These are phyloP conservation scores for Rosa lucieae DNA, from an alignment of 306 rosid species.

Conservation along the genomic window DNA sequence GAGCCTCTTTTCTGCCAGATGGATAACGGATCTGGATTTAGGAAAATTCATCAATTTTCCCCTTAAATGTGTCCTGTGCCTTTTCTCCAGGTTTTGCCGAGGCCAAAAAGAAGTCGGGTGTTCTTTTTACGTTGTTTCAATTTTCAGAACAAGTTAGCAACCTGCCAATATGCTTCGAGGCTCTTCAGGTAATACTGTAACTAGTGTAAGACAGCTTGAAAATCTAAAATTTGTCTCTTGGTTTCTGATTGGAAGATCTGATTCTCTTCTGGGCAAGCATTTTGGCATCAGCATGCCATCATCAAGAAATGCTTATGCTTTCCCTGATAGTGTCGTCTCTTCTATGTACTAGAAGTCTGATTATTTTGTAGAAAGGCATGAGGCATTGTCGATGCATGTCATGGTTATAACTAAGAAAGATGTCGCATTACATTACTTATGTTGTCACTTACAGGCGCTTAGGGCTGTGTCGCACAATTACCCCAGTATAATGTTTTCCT, in stretches of 20 bases:
- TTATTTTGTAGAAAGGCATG: neutral
- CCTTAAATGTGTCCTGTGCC: constrained; percentile 25
- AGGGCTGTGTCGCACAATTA: constrained; percentile 83
- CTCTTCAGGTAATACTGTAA: constrained; percentile 76
- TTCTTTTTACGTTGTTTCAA: constrained; percentile 56
- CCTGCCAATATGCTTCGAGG: constrained; percentile 75
- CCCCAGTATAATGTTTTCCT: constrained; percentile 62
- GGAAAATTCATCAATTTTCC: neutral
- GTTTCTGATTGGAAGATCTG: neutral
- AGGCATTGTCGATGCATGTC: neutral
- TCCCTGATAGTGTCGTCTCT: neutral
- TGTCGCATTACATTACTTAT: neutral
- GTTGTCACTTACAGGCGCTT: constrained; percentile 59
- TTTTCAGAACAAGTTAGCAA: constrained; percentile 57
- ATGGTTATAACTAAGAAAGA: neutral
- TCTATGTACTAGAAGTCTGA: neutral
- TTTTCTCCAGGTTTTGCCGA: constrained; percentile 40
- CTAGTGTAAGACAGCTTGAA: neutral
- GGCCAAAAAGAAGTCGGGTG: constrained; percentile 57
- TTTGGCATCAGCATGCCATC: neutral
- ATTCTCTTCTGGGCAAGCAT: constrained; percentile 8
- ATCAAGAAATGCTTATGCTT: constrained; percentile 3
- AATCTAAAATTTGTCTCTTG: constrained; percentile 13
- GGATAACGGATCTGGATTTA: neutral
- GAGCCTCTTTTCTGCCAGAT: neutral